phyloP scores from a whole-genome alignment of 768 basidiomycete genomes.

The Mycena galopus region DNA sequence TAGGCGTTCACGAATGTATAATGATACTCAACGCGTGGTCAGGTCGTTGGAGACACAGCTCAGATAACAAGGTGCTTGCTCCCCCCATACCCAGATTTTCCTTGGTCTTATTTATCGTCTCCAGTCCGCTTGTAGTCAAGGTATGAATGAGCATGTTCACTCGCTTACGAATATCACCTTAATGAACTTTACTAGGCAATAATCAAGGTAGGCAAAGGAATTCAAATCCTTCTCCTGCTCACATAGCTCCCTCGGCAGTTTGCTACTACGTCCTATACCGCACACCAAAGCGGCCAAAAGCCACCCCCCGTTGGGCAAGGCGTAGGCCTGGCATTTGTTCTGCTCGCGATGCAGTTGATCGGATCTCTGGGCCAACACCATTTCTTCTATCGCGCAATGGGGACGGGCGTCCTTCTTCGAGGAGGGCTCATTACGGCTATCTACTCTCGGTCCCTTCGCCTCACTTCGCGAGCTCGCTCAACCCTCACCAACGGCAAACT shows the following conservation, averaged over 20 bases:
- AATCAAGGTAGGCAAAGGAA: conserved; percentile 18
- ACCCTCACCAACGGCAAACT: too few species aligned
- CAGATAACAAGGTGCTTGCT: conserved; percentile 64
- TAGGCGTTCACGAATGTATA: background rate
- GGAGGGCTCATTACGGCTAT: too few species aligned
- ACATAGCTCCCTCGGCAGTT: conserved; percentile 78
- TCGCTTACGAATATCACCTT: background rate
- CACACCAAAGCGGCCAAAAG: conserved; percentile 53
- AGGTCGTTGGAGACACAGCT: conserved; percentile 72
- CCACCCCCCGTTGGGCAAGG: conserved; percentile 64
- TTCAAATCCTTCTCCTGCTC: background rate
- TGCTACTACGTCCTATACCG: conserved; percentile 70
- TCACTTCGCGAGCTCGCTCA: too few species aligned
- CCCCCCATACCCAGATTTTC: too few species aligned
- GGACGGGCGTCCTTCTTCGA: too few species aligned
- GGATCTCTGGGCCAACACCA: conserved; percentile 62
- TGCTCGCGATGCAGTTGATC: too few species aligned
- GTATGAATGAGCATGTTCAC: conserved; percentile 51
- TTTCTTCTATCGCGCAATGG: too few species aligned
- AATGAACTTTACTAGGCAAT: conserved; percentile 25
- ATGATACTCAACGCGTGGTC: conserved; percentile 35
- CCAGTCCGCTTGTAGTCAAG: conserved; percentile 69
- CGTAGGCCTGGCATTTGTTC: conserved; percentile 66
- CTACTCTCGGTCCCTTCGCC: too few species aligned
- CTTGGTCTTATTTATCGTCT: conserved; percentile 57